phyloP scores from a whole-genome alignment of 768 basidiomycete species.

The Cantharellus cinnabarinus region DNA sequence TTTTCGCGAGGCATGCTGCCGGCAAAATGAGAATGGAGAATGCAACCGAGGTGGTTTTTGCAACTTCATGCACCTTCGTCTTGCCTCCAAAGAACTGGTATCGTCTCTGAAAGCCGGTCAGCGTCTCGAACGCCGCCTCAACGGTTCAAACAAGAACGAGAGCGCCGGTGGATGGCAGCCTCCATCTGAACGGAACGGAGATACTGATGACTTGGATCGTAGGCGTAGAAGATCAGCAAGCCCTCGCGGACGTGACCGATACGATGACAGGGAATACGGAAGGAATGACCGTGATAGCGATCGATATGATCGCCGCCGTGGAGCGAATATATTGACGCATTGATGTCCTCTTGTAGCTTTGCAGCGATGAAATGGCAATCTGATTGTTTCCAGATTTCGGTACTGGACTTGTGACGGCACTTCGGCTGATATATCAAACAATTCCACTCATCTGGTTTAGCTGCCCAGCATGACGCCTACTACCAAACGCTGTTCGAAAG shows the following conservation, averaged over 20 bases:
- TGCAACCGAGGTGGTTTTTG: slow-evolving; percentile 97
- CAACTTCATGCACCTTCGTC: slow-evolving; percentile 94
- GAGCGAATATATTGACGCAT: not conserved
- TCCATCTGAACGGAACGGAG: slow-evolving; percentile 4
- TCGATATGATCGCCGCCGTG: not conserved
- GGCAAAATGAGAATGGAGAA: slow-evolving; percentile 96
- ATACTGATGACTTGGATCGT: not conserved
- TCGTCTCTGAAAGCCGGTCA: slow-evolving; percentile 64
- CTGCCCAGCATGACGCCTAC: too few relatives aligned
- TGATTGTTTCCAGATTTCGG: too few relatives aligned
- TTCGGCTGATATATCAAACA: too few relatives aligned
- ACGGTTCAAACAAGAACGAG: slow-evolving; percentile 38
- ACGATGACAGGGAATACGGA: not conserved
- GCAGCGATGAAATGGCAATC: too few relatives aligned
- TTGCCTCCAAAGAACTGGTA: slow-evolving; percentile 70
- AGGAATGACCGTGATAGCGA: not conserved
- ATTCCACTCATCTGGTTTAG: too few relatives aligned
- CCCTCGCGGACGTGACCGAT: not conserved
- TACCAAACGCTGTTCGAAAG: too few relatives aligned
- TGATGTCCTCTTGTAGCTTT: too few relatives aligned
- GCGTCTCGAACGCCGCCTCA: slow-evolving; percentile 54
- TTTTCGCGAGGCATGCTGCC: slow-evolving; percentile 95
- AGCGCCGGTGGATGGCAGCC: slow-evolving; percentile 80
- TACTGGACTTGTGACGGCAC: too few relatives aligned
- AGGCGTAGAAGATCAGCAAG: not conserved